phyloP scores from a whole-genome alignment of 345 rosid genomes.

The Toxicodendron radicans region DNA sequence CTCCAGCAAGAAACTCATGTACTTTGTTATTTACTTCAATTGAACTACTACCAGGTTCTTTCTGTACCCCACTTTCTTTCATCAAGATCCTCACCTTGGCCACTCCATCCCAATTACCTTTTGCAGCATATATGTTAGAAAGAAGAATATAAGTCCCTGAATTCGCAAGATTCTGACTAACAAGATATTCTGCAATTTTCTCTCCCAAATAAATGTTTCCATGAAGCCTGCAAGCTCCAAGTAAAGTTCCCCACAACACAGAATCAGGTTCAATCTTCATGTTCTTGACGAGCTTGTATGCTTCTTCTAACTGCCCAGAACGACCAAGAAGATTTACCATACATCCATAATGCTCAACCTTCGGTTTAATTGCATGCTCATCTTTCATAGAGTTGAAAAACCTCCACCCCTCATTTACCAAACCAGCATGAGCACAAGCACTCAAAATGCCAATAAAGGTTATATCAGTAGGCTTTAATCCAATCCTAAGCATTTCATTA shows the following conservation, averaged over 20 bases:
- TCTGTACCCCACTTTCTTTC: constrained; percentile 58
- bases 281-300: constrained; percentile 42
- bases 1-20: constrained; percentile 61
- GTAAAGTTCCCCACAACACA: constrained; percentile 67
- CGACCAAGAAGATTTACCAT: constrained; percentile 72
- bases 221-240: constrained; percentile 67
- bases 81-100: constrained; percentile 65
- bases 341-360: constrained; percentile 84
- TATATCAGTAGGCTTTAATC: constrained; percentile 54
- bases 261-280: constrained; percentile 59
- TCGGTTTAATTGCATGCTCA: constrained; percentile 53
- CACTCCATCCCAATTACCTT: constrained; percentile 57
- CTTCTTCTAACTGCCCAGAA: constrained; percentile 58
- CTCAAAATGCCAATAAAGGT: constrained; percentile 58
- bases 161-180: constrained; percentile 42
- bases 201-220: constrained; percentile 56
- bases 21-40: constrained; percentile 52
- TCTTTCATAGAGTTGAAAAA: constrained; percentile 55
- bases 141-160: constrained; percentile 71
- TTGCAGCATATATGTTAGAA: constrained; percentile 65
- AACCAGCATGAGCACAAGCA: constrained; percentile 77
- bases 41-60: constrained; percentile 71
- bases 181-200: constrained; percentile 62
- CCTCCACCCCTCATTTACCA: constrained; percentile 58
- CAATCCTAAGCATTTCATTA: constrained; percentile 42